phyloP scores from a whole-genome alignment of 352 stramenopile genomes.

The Globisporangium paroecandrum region DNA sequence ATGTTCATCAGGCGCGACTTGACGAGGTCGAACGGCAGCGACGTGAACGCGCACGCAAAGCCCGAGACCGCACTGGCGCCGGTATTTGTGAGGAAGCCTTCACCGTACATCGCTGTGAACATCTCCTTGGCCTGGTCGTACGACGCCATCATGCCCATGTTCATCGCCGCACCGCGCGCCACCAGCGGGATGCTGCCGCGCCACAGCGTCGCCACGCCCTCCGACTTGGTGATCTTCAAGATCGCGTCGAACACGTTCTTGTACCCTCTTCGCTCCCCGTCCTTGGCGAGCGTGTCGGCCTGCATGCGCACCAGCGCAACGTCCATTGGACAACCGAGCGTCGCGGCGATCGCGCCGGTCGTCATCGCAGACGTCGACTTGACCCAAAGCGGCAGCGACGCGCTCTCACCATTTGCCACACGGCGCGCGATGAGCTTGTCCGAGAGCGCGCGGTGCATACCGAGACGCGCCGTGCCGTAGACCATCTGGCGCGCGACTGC shows the following conservation, averaged over 20 bases:
- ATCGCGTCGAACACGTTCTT: slow-evolving; percentile 98
- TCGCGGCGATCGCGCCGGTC: slow-evolving; percentile 89
- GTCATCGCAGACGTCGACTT: slow-evolving; percentile 76
- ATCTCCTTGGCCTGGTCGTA: slow-evolving; percentile 98
- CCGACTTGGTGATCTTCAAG: slow-evolving; percentile 79
- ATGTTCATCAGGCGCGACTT: slow-evolving; percentile 99
- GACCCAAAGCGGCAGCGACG: slow-evolving; percentile 64
- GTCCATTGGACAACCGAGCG: slow-evolving; percentile 97
- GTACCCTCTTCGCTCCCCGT: slow-evolving; percentile 94
- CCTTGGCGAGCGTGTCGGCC: slow-evolving; percentile 92
- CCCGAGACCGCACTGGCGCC: slow-evolving; percentile 93
- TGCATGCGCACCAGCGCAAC: slow-evolving; percentile 98
- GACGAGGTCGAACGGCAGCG: slow-evolving; percentile 98
- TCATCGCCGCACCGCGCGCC: slow-evolving; percentile 97
- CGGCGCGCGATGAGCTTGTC: slow-evolving; percentile 72
- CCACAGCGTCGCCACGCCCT: slow-evolving; percentile 90
- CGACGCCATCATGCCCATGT: slow-evolving; percentile 99
- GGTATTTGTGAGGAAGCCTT: slow-evolving; percentile 89
- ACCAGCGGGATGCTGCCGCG: slow-evolving; percentile 91
- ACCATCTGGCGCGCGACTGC: slow-evolving; percentile 84
- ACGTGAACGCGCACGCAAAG: slow-evolving; percentile 97
- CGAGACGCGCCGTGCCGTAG: slow-evolving; percentile 79
- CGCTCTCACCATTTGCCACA: slow-evolving; percentile 64
- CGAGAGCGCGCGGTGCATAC: slow-evolving; percentile 82
- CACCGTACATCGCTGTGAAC: slow-evolving; percentile 62